phyloP scores from a whole-genome alignment of 768 basidiomycete genomes.

The Trametes maxima region DNA sequence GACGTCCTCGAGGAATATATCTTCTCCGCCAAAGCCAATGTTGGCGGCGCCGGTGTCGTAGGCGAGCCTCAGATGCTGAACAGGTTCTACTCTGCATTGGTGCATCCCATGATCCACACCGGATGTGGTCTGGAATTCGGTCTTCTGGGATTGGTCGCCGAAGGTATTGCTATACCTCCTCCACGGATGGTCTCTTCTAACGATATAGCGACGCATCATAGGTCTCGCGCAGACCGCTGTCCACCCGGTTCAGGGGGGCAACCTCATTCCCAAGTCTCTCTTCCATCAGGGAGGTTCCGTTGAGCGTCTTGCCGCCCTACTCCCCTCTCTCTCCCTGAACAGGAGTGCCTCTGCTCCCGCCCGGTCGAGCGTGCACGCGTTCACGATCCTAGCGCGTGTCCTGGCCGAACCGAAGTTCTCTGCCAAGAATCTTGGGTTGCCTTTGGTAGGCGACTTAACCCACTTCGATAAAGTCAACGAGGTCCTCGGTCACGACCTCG shows the following conservation, averaged over 20 bases:
- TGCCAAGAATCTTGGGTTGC: slow-evolving; percentile 13
- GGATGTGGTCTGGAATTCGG: slow-evolving; percentile 68
- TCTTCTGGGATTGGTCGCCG: slow-evolving; percentile 58
- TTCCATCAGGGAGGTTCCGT: slow-evolving; percentile 19
- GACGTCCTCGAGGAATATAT: slow-evolving; percentile 60
- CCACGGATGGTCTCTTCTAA: not conserved
- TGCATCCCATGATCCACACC: slow-evolving; percentile 68
- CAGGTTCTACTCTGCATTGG: slow-evolving; percentile 54
- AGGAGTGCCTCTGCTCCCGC: not conserved
- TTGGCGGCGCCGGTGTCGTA: slow-evolving; percentile 21
- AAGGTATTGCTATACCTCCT: slow-evolving; percentile 45
- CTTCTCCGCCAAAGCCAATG: slow-evolving; percentile 44
- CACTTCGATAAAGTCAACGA: slow-evolving; percentile 20
- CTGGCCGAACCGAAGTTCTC: slow-evolving; percentile 46
- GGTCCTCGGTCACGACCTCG: slow-evolving; percentile 19
- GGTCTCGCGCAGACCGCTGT: slow-evolving; percentile 61
- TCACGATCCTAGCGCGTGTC: slow-evolving; percentile 58
- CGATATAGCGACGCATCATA: not conserved
- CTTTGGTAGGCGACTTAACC: not conserved
- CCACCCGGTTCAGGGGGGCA: slow-evolving; percentile 41
- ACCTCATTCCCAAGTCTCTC: slow-evolving; percentile 35
- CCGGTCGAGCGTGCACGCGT: slow-evolving; percentile 40
- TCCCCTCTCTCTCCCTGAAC: slow-evolving; percentile 13
- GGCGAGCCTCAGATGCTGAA: slow-evolving; percentile 57
- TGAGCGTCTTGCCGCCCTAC: slow-evolving; percentile 5